phyloP scores from a whole-genome alignment of 768 basidiomycete species.

The Suillus subaureus region DNA sequence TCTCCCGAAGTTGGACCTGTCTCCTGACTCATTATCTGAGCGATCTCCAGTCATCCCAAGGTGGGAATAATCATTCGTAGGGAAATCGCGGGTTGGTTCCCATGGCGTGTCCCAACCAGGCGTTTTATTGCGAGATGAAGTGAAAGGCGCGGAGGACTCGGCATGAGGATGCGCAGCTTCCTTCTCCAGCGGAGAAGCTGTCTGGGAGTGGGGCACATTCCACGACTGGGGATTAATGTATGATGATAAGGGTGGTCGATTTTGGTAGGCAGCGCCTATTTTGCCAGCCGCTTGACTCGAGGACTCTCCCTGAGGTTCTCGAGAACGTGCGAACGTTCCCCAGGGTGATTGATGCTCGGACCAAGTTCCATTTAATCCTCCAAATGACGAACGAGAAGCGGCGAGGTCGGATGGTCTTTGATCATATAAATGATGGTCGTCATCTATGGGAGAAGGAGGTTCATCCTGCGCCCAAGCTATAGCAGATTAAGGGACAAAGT shows the following conservation, averaged over 20 bases:
- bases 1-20: conserved; percentile 29
- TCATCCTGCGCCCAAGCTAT: conserved; percentile 86
- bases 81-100: conserved; percentile 26
- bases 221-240: conserved; percentile 23
- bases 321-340: conserved; percentile 74
- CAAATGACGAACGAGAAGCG: conserved; percentile 51
- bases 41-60: conserved; percentile 16
- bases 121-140: conserved; percentile 55
- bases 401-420: conserved; percentile 53
- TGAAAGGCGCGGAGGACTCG: conserved; percentile 38
- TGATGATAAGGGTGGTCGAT: conserved; percentile 57
- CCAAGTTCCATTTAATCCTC: conserved; percentile 35
- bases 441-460: conserved; percentile 69
- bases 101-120: conserved; percentile 74
- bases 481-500: conserved; percentile 10
- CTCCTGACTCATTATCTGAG: conserved; percentile 31
- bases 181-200: neutral
- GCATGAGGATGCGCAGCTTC: neutral
- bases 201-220: neutral
- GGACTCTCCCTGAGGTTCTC: conserved; percentile 35
- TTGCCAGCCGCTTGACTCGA: conserved; percentile 30
- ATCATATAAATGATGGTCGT: conserved; percentile 37
- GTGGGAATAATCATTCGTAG: conserved; percentile 20
- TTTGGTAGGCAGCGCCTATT: conserved; percentile 38
- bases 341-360: conserved; percentile 53